Evolutionary conservation across 163 green algal species (phyloP).

Genomic region (Chloromonas sp.): DNA sequence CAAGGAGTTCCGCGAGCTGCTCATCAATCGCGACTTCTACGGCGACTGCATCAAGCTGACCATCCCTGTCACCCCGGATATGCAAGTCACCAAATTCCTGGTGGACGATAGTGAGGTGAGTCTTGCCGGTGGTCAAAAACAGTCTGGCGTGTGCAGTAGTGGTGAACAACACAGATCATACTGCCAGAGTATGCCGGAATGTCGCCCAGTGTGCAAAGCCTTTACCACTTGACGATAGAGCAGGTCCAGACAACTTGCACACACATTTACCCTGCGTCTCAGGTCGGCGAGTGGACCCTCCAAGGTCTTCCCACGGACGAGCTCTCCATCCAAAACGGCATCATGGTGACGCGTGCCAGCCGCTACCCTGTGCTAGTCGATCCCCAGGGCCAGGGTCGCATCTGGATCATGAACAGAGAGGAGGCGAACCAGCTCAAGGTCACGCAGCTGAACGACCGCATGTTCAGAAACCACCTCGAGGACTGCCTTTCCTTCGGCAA

Average conservation of each 20-base stretch:
- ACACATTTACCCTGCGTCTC: no score
- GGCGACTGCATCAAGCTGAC: slow-evolving; percentile 58
- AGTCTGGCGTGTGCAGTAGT: no score
- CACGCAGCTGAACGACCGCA: slow-evolving; percentile 77
- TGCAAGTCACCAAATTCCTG: slow-evolving; percentile 82
- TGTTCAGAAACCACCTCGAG: slow-evolving; percentile 81
- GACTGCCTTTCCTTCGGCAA: slow-evolving; percentile 80
- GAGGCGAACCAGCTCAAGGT: slow-evolving; percentile 69
- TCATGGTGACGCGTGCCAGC: slow-evolving; percentile 80
- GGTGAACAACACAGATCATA: no score
- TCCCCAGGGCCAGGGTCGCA: slow-evolving; percentile 70
- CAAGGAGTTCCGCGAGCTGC: slow-evolving; percentile 86
- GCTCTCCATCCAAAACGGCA: slow-evolving; percentile 90
- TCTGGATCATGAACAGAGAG: slow-evolving; percentile 84
- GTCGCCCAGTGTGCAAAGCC: no score
- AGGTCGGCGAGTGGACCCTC: slow-evolving; percentile 80
- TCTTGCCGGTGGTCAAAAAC: no score
- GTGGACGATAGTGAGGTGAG: slow-evolving; percentile 71
- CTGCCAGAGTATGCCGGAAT: no score
- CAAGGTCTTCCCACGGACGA: slow-evolving; percentile 91
- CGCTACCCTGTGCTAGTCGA: slow-evolving; percentile 88
- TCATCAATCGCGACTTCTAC: slow-evolving; percentile 79
- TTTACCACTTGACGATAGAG: no score
- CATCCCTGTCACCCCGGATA: slow-evolving; percentile 73
- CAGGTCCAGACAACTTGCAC: no score